phyloP scores from a whole-genome alignment of 148 eudicot species.

The Amaranthus palmeri region DNA sequence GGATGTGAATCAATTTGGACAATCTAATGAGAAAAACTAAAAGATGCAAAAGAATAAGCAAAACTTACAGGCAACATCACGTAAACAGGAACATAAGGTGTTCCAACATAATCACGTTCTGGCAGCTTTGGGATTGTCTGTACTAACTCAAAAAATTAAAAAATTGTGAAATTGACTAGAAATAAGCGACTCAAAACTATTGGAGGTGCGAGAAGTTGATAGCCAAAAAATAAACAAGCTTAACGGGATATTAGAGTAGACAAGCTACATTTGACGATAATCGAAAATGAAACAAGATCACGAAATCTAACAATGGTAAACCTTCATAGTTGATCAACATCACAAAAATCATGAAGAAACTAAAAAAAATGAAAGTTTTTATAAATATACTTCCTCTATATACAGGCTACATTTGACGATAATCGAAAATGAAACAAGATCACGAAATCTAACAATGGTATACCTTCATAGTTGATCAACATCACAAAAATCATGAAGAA shows the following conservation, averaged over 20 bases:
- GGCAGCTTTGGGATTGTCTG: constrained; percentile 29
- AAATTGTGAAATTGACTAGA: neutral
- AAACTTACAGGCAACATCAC: constrained; percentile 80
- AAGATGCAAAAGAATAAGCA: neutral
- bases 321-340: too few species aligned
- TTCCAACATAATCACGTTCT: constrained; percentile 71
- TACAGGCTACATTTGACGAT: neutral
- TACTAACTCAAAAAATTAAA: constrained; percentile 29
- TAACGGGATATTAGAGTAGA: neutral
- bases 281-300: neutral
- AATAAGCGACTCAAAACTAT: neutral
- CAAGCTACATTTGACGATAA: neutral
- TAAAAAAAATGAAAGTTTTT: too few species aligned
- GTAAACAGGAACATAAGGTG: constrained; percentile 68
- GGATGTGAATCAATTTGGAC: neutral
- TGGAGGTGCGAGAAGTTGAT: neutral
- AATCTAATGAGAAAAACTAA: neutral
- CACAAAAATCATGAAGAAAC: too few species aligned
- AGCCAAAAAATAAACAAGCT: neutral
- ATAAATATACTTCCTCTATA: too few species aligned
- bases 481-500: too few species aligned
- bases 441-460: too few species aligned
- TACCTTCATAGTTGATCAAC: too few species aligned
- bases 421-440: neutral
- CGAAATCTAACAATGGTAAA: too few species aligned